Evolutionary conservation across 768 basidiomycete species (phyloP).

Genomic region (Mycena alexandri): DNA sequence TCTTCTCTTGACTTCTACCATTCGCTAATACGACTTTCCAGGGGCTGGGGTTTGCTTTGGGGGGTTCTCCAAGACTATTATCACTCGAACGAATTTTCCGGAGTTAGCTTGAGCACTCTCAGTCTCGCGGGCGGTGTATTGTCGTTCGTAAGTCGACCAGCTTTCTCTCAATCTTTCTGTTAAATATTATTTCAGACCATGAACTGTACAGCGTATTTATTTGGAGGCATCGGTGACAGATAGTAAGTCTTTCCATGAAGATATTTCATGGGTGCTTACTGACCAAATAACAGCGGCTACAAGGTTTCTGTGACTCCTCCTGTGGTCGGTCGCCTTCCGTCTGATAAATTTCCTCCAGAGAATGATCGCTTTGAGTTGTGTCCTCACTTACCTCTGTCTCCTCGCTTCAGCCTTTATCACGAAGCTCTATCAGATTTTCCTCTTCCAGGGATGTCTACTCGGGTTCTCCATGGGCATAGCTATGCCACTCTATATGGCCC

Average conservation of each 20-base stretch:
- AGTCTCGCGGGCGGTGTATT: constrained; percentile 44
- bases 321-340: background rate
- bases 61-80: constrained; percentile 50
- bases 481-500: constrained; percentile 48
- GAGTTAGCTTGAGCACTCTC: constrained; percentile 34
- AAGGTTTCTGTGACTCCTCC: constrained; percentile 26
- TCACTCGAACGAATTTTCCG: constrained; percentile 40
- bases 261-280: constrained; percentile 1
- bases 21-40: constrained; percentile 6
- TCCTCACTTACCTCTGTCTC: constrained; percentile 44
- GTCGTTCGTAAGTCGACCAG: constrained; percentile 35
- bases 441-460: constrained; percentile 44
- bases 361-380: constrained; percentile 46
- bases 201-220: constrained; percentile 43
- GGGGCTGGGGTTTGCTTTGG: constrained; percentile 44
- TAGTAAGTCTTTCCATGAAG: constrained; percentile 40
- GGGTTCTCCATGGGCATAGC: constrained; percentile 35
- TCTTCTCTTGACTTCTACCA: background rate
- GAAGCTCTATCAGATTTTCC: constrained; percentile 47
- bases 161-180: background rate
- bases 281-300: constrained; percentile 34
- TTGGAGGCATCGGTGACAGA: constrained; percentile 49
- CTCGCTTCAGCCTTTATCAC: constrained; percentile 48
- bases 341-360: constrained; percentile 32
- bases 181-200: constrained; percentile 37